These are phyloP conservation scores for Dipodascopsis tothii DNA, from an alignment of 805 yeast species.

Conservation along the genomic window DNA sequence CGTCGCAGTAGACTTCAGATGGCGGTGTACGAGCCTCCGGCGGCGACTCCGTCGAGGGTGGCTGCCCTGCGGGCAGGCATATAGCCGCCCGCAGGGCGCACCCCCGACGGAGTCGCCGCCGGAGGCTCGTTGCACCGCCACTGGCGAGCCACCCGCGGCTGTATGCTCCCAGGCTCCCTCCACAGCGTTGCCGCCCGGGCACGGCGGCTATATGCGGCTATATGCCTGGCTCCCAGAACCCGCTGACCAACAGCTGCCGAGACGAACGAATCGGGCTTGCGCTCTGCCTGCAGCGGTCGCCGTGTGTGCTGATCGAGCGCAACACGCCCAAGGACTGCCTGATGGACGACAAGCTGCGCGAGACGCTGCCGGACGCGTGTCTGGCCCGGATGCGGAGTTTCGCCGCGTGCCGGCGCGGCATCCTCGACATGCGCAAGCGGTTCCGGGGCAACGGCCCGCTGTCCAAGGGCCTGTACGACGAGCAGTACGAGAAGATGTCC, in stretches of 20 bases:
- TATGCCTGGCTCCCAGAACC: too few species aligned
- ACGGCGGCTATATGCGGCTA: too few species aligned
- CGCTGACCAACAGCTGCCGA: slow-evolving; percentile 76
- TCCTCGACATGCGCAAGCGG: slow-evolving; percentile 80
- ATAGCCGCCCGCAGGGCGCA: too few species aligned
- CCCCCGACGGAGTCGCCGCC: too few species aligned
- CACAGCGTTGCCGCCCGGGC: too few species aligned
- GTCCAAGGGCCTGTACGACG: slow-evolving; percentile 88
- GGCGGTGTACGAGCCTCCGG: too few species aligned
- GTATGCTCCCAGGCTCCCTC: too few species aligned
- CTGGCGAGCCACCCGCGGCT: too few species aligned
- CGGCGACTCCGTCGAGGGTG: too few species aligned
- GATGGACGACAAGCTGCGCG: slow-evolving; percentile 66
- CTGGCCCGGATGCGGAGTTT: slow-evolving; percentile 76
- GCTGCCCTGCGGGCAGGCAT: too few species aligned
- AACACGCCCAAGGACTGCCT: slow-evolving; percentile 84
- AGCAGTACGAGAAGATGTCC: slow-evolving; percentile 70
- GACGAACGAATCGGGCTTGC: slow-evolving; percentile 95
- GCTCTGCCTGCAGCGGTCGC: slow-evolving; percentile 88
- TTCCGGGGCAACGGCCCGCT: slow-evolving; percentile 90
- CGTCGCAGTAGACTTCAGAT: too few species aligned
- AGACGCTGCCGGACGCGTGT: slow-evolving; percentile 80
- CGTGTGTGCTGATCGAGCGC: slow-evolving; percentile 86
- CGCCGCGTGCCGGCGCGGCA: slow-evolving; percentile 84
- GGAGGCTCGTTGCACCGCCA: too few species aligned